Evolutionary conservation across 768 basidiomycete species (phyloP).

Genomic region (Sporobolomyces roseus): DNA sequence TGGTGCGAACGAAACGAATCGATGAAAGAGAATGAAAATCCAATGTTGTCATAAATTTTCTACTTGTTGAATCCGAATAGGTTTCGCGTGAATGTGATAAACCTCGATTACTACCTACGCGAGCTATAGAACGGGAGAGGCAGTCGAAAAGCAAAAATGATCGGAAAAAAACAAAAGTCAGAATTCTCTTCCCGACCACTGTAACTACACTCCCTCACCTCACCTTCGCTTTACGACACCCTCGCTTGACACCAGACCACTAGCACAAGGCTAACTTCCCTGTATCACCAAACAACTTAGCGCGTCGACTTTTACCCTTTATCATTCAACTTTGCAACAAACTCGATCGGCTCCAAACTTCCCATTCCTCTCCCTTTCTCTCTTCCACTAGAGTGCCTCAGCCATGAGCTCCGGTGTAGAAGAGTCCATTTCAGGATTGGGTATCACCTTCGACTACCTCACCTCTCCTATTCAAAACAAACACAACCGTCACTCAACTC

Average conservation of each 20-base stretch:
- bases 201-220: background rate
- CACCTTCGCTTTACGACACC: background rate
- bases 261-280: too few relatives aligned
- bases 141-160: background rate
- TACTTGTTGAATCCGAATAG: too few relatives aligned
- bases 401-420: background rate
- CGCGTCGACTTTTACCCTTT: too few relatives aligned
- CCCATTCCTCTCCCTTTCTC: background rate
- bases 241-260: too few relatives aligned
- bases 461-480: background rate
- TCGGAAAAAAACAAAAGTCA: conserved; percentile 5
- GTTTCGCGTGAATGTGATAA: too few relatives aligned
- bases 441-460: conserved; percentile 32
- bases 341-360: too few relatives aligned
- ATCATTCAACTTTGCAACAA: background rate
- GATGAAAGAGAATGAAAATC: too few relatives aligned
- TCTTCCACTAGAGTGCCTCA: background rate
- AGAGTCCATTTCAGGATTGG: conserved; percentile 25
- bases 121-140: too few relatives aligned
- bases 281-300: too few relatives aligned
- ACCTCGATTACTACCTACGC: too few relatives aligned
- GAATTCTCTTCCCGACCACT: background rate
- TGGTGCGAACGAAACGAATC: background rate
- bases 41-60: too few relatives aligned
- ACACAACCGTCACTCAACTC: background rate